Conservation (phyloP, 2,329 filamentous ascomycete genomes). For the Exophiala sp. region DNA sequence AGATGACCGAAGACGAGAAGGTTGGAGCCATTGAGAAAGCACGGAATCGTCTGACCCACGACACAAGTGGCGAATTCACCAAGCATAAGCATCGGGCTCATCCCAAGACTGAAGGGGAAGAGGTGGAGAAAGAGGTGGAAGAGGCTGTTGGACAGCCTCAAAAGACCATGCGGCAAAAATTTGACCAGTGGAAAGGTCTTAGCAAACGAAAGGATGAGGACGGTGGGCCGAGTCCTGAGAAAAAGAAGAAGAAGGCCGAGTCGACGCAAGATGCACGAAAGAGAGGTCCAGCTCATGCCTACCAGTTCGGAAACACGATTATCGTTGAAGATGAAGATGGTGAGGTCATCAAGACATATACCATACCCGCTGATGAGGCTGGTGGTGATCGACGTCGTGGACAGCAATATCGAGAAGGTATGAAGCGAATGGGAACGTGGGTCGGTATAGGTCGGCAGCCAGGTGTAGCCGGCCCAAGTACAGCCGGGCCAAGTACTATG, state of each 20-base stretch:
- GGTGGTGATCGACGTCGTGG: constrained; percentile 23
- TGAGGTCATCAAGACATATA: constrained; percentile 66
- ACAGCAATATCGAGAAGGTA: constrained; percentile 44
- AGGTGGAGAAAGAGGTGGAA: constrained; percentile 39
- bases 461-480: constrained; percentile 17
- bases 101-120: constrained; percentile 43
- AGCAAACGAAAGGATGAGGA: constrained; percentile 39
- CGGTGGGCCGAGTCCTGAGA: constrained; percentile 21
- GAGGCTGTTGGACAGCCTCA: constrained; percentile 35
- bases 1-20: constrained; percentile 55
- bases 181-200: constrained; percentile 45
- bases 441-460: constrained; percentile 43
- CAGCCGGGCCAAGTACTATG: neutral
- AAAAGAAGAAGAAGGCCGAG: constrained; percentile 30
- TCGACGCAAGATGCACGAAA: constrained; percentile 21
- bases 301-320: constrained; percentile 68
- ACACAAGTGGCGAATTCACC: constrained; percentile 44
- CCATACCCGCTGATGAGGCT: constrained; percentile 48
- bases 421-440: constrained; percentile 61
- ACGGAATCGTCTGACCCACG: constrained; percentile 52
- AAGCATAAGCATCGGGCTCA: constrained; percentile 45
- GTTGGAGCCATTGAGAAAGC: constrained; percentile 55
- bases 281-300: constrained; percentile 59
- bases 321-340: constrained; percentile 68
- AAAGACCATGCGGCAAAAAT: constrained; percentile 44